Percentiles rank a stretch among this genome's conserved stretches.
phyloP scores from a whole-genome alignment of 768 basidiomycete genomes.

The Kwoniella dendrophila region DNA sequence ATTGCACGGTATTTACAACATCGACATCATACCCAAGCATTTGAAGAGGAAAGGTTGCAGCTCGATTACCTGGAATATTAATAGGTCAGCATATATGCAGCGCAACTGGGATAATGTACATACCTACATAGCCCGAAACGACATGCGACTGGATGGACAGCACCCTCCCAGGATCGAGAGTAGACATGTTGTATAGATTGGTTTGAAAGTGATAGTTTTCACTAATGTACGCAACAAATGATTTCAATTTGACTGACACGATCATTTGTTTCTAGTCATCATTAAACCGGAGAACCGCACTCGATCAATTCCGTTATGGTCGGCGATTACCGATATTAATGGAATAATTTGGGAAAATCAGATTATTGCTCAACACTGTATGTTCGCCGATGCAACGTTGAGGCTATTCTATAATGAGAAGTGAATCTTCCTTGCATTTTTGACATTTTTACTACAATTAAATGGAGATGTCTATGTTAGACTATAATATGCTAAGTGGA shows the following conservation, averaged over 20 bases:
- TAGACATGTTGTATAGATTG: conserved; percentile 10
- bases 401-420: conserved; percentile 9
- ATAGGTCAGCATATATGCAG: background rate
- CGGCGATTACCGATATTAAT: no score
- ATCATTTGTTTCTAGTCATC: no score
- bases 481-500: conserved; percentile 14
- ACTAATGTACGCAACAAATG: no score
- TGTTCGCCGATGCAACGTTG: no score
- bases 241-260: no score
- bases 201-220: no score
- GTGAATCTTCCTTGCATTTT: conserved; percentile 28
- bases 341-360: conserved; percentile 3
- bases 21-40: conserved; percentile 91
- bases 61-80: conserved; percentile 56
- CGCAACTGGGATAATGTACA: conserved; percentile 17
- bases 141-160: conserved; percentile 94
- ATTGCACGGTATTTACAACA: conserved; percentile 91
- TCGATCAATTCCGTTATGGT: no score
- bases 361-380: no score
- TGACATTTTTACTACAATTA: conserved; percentile 14
- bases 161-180: conserved; percentile 60
- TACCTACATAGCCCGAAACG: conserved; percentile 86
- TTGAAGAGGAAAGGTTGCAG: conserved; percentile 67
- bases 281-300: no score
- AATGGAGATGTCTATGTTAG: conserved; percentile 8